Evolutionary conservation across 2,329 filamentous ascomycete genomes (phyloP).

Genomic region (Aspergillus arachidicola): DNA sequence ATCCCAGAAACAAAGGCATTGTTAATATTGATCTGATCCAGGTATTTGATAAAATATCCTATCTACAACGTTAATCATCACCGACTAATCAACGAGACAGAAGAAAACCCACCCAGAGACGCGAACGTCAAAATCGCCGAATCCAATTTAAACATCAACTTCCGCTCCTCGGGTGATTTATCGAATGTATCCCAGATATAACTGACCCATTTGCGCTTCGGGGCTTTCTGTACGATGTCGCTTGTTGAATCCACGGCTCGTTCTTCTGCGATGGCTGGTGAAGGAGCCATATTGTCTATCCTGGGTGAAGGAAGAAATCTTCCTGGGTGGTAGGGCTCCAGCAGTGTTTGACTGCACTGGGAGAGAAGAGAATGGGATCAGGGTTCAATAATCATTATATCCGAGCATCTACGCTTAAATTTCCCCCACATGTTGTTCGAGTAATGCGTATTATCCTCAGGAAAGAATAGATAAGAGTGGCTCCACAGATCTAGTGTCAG

Average conservation of each 20-base stretch:
- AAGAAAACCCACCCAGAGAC: slow-evolving; percentile 35
- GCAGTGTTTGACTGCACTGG: not conserved
- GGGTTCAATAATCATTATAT: not conserved
- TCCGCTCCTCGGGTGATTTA: slow-evolving; percentile 53
- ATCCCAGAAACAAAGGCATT: slow-evolving; percentile 53
- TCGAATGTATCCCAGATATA: slow-evolving; percentile 59
- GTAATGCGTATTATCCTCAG: not conserved
- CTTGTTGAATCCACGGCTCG: slow-evolving; percentile 11
- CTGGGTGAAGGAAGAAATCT: not conserved
- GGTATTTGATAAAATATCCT: slow-evolving; percentile 56
- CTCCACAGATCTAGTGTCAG: not conserved
- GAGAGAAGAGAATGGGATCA: not conserved
- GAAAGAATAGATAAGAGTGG: not conserved
- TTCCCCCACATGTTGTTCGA: not conserved
- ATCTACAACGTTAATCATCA: not conserved
- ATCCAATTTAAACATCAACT: slow-evolving; percentile 54
- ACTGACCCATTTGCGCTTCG: slow-evolving; percentile 49
- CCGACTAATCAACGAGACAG: too few species aligned
- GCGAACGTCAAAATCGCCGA: slow-evolving; percentile 53
- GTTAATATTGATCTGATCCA: slow-evolving; percentile 50
- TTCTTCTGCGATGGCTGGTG: slow-evolving; percentile 16
- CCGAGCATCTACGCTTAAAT: not conserved
- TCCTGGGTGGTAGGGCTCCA: not conserved
- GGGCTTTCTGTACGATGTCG: slow-evolving; percentile 24
- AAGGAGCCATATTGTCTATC: slow-evolving; percentile 21